Conservation (phyloP, 352 stramenopile genomes). For the Globisporangium iwayamae region DNA sequence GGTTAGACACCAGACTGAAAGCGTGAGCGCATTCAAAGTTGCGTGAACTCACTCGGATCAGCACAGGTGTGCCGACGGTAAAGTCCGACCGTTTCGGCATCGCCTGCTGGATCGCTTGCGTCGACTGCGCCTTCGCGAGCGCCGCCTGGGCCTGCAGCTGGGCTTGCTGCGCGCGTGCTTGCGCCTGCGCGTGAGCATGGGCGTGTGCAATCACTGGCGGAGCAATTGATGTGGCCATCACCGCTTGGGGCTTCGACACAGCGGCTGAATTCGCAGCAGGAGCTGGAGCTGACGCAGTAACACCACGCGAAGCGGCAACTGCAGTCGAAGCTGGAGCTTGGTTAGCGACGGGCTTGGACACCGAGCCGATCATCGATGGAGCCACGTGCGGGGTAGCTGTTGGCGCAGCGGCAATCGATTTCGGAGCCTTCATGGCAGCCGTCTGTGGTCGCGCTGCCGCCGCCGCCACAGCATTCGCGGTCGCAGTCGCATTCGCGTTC, state of each 20-base stretch:
- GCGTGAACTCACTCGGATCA: constrained; percentile 51
- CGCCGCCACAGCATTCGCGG: not conserved
- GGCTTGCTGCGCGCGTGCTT: constrained; percentile 9
- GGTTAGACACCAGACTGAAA: not conserved
- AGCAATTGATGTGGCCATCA: constrained; percentile 5
- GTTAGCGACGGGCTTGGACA: constrained; percentile 17
- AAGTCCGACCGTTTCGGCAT: constrained; percentile 55
- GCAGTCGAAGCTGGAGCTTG: constrained; percentile 1
- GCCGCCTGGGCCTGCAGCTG: constrained; percentile 13
- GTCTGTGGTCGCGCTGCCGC: not conserved
- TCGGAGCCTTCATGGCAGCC: constrained; percentile 23
- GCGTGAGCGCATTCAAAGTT: not conserved
- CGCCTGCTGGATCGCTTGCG: constrained; percentile 14
- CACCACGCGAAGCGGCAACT: not conserved
- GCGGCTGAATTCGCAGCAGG: constrained; percentile 1
- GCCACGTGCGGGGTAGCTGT: constrained; percentile 18
- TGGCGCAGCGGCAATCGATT: constrained; percentile 23
- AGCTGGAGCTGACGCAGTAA: constrained; percentile 1
- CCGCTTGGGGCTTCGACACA: constrained; percentile 7
- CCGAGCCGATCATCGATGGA: constrained; percentile 7
- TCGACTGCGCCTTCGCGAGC: not conserved
- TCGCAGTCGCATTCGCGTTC: constrained; percentile 1
- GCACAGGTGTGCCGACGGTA: constrained; percentile 53
- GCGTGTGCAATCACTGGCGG: constrained; percentile 15
- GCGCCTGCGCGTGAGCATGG: constrained; percentile 8